Percentiles rank a stretch among this genome's conserved stretches.
Evolutionary conservation across 78 protist species (phyloP).

Genomic region (Tieghemostelium lacteum): DNA sequence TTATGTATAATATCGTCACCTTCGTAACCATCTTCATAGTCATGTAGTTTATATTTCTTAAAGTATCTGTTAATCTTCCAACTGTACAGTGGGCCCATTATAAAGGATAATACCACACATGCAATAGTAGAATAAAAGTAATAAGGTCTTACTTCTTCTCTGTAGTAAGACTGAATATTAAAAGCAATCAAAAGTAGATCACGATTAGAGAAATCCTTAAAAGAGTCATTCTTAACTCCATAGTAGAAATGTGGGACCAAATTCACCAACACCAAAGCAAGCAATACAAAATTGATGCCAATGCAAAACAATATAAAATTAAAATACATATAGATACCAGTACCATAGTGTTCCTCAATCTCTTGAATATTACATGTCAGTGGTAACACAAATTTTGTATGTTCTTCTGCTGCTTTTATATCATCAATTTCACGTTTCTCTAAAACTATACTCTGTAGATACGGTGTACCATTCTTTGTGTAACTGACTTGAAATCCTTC

Average conservation of each 20-base stretch:
- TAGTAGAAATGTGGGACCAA: slow-evolving; percentile 63
- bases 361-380: slow-evolving; percentile 17
- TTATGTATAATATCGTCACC: slow-evolving; percentile 10
- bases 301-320: slow-evolving; percentile 50
- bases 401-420: slow-evolving; percentile 43
- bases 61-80: slow-evolving; percentile 37
- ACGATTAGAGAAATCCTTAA: slow-evolving; percentile 4
- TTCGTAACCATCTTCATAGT: slow-evolving; percentile 68
- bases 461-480: slow-evolving; percentile 42
- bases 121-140: slow-evolving; percentile 46
- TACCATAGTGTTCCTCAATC: slow-evolving; percentile 36
- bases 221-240: neutral
- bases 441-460: neutral
- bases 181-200: slow-evolving; percentile 17
- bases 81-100: slow-evolving; percentile 64
- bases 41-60: slow-evolving; percentile 8
- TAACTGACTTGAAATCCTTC: slow-evolving; percentile 22
- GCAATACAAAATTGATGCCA: slow-evolving; percentile 9
- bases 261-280: neutral
- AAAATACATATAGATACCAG: slow-evolving; percentile 63
- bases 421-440: slow-evolving; percentile 7
- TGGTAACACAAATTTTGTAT: slow-evolving; percentile 8
- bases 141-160: neutral
- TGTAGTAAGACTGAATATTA: slow-evolving; percentile 55
- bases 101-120: slow-evolving; percentile 18